Conservation (phyloP, 2,329 filamentous ascomycete genomes). For the Fusarium buharicum region DNA sequence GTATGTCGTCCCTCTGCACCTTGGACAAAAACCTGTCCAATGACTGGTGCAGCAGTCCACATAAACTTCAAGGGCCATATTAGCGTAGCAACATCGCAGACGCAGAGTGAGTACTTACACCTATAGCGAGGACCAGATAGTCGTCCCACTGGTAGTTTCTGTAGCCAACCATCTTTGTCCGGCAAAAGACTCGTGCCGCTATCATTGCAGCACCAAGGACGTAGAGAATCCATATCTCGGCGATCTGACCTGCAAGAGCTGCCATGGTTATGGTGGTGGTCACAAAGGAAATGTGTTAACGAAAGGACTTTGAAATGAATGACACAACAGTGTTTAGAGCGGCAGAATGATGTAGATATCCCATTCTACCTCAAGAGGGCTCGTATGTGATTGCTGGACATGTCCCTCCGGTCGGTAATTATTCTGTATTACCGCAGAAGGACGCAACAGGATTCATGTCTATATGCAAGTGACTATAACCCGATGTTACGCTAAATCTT, state of each 20-base stretch:
- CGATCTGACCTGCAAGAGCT: slow-evolving; percentile 24
- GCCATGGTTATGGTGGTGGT: background rate
- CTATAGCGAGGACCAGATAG: slow-evolving; percentile 42
- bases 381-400: background rate
- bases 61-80: slow-evolving; percentile 14
- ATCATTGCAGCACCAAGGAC: slow-evolving; percentile 48
- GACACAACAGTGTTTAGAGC: too few relatives aligned
- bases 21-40: slow-evolving; percentile 44
- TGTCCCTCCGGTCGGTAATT: background rate
- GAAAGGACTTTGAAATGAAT: background rate
- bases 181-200: slow-evolving; percentile 46
- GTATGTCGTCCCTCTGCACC: slow-evolving; percentile 47
- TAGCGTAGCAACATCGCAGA: background rate
- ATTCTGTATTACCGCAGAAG: background rate
- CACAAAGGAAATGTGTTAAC: background rate
- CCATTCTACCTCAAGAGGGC: too few relatives aligned
- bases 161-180: slow-evolving; percentile 49
- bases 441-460: background rate
- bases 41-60: slow-evolving; percentile 37
- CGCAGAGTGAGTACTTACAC: background rate
- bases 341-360: too few relatives aligned
- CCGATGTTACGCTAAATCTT: background rate
- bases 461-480: background rate
- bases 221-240: slow-evolving; percentile 54
- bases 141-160: slow-evolving; percentile 50